Evolutionary conservation across 768 basidiomycete species (phyloP).

Genomic region (Panus rudis): DNA sequence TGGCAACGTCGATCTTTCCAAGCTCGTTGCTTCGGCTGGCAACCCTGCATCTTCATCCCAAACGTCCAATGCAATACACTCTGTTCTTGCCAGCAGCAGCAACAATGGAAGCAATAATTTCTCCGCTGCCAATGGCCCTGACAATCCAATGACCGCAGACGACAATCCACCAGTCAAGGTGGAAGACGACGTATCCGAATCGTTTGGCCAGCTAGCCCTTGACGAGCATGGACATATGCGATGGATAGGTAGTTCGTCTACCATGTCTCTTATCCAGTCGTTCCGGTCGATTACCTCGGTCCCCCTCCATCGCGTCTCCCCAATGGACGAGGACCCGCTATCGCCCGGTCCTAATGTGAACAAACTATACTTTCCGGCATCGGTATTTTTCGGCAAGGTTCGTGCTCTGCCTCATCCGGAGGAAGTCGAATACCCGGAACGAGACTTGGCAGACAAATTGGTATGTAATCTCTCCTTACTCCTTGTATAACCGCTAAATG

Average conservation of each 20-base stretch:
- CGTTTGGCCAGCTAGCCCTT: conserved; percentile 80
- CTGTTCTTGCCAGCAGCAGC: too few species aligned
- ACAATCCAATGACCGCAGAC: conserved; percentile 21
- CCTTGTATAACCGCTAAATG: not conserved
- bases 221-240: conserved; percentile 88
- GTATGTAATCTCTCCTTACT: conserved; percentile 36
- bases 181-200: conserved; percentile 76
- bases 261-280: conserved; percentile 87
- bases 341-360: conserved; percentile 75
- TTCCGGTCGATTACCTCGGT: conserved; percentile 72
- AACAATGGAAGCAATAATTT: conserved; percentile 16
- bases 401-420: conserved; percentile 75
- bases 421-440: conserved; percentile 81
- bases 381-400: conserved; percentile 82
- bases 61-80: conserved; percentile 17
- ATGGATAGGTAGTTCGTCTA: conserved; percentile 89
- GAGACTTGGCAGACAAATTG: conserved; percentile 81
- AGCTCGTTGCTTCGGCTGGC: conserved; percentile 9
- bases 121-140: conserved; percentile 4
- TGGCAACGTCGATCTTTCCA: conserved; percentile 29
- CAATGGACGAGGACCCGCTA: conserved; percentile 77
- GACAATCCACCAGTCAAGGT: conserved; percentile 43
- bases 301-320: conserved; percentile 70
- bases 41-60: conserved; percentile 6
- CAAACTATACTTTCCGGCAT: conserved; percentile 82